Evolutionary conservation across 495 filamentous ascomycete genomes (phyloP).

Genomic region (Penicillium goetzii): DNA sequence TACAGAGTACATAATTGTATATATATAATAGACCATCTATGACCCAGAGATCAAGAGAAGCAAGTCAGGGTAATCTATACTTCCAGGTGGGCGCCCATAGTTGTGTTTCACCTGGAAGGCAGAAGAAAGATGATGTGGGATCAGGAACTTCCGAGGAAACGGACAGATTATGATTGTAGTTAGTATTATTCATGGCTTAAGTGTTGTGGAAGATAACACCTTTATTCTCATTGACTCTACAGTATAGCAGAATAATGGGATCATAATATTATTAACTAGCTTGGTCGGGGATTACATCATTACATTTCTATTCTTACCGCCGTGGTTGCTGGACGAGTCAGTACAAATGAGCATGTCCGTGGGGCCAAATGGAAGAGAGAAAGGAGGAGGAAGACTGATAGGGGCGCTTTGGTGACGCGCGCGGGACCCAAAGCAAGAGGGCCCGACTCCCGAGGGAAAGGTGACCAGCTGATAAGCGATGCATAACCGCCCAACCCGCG

Average conservation of each 20-base stretch:
- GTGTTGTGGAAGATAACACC: no score
- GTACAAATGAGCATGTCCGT: not conserved
- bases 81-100: no score
- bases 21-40: no score
- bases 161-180: no score
- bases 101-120: no score
- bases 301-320: not conserved
- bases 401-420: conserved; percentile 1
- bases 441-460: not conserved
- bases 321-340: not conserved
- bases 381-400: not conserved
- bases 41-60: no score
- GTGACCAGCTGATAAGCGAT: conserved; percentile 30
- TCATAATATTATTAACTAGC: not conserved
- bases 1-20: no score
- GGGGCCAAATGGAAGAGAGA: not conserved
- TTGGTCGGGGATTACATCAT: not conserved
- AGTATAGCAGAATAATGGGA: not conserved
- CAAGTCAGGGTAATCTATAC: no score
- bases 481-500: conserved; percentile 38
- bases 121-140: no score
- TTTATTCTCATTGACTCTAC: not conserved
- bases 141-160: no score
- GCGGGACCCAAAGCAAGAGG: not conserved
- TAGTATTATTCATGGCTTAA: no score